These are phyloP conservation scores for Astragalus glycyphyllos DNA, from an alignment of 306 rosid species.

Conservation along the genomic window DNA sequence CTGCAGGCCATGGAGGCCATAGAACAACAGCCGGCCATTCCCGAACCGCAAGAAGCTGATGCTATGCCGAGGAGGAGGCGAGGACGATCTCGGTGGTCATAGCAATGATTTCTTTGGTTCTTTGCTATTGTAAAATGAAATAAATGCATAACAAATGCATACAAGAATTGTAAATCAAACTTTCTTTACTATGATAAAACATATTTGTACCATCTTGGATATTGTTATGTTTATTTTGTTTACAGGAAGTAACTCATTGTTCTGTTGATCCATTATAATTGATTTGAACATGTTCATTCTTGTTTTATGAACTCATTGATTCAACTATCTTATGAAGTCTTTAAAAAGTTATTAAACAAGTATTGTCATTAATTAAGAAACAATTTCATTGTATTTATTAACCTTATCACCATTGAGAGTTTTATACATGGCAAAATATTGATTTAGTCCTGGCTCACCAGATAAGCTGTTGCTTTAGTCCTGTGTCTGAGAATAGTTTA, in stretches of 20 bases:
- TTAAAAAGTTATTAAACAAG: background rate
- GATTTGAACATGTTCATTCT: constrained; percentile 23
- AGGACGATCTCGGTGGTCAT: no score
- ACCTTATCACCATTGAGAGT: background rate
- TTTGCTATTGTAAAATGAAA: no score
- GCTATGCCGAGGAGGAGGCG: no score
- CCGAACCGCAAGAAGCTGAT: no score
- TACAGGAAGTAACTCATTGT: background rate
- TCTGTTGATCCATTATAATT: constrained; percentile 2
- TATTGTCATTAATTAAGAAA: constrained; percentile 9
- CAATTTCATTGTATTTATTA: background rate
- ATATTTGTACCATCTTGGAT: constrained; percentile 8
- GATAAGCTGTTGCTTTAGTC: constrained; percentile 3
- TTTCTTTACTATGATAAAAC: constrained; percentile 7
- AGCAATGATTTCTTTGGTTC: no score
- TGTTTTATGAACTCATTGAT: constrained; percentile 18
- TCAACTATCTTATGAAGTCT: constrained; percentile 2
- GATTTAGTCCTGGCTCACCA: constrained; percentile 26
- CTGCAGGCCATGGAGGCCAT: no score
- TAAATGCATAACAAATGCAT: no score
- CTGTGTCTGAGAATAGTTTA: constrained; percentile 21
- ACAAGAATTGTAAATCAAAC: no score
- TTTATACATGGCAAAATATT: constrained; percentile 31
- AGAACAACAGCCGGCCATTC: no score
- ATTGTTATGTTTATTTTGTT: background rate